These are phyloP conservation scores for Tagetes patula DNA, from an alignment of 129 eudicot genomes.

Conservation along the genomic window DNA sequence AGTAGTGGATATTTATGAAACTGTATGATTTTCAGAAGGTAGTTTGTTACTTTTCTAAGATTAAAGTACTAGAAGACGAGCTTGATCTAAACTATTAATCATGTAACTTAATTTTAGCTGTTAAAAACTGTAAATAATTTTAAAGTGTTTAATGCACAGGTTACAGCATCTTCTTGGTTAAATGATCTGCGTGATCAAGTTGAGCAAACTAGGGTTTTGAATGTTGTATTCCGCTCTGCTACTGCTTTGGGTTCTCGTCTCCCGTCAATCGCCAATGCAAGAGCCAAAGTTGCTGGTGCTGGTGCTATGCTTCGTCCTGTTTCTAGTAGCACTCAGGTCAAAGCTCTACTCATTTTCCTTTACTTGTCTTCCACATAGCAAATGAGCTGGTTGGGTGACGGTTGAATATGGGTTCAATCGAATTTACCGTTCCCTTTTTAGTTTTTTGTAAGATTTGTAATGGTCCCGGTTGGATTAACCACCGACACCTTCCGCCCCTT, in stretches of 20 bases:
- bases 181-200: conserved; percentile 98
- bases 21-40: background rate
- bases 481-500: background rate
- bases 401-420: background rate
- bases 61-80: background rate
- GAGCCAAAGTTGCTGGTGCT: conserved; percentile 94
- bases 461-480: background rate
- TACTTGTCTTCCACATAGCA: background rate
- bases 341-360: conserved; percentile 1
- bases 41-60: background rate
- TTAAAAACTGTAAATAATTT: no score
- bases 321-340: conserved; percentile 89
- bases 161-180: conserved; percentile 95
- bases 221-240: conserved; percentile 92
- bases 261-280: conserved; percentile 91
- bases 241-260: conserved; percentile 92
- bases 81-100: background rate
- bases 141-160: conserved; percentile 43
- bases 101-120: background rate
- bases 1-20: background rate
- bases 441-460: background rate
- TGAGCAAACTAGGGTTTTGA: conserved; percentile 80
- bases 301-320: conserved; percentile 91
- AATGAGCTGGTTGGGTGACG: background rate
- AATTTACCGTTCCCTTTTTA: background rate